phyloP scores from a whole-genome alignment of 345 rosid species.

The Eucalyptus fibrosa region DNA sequence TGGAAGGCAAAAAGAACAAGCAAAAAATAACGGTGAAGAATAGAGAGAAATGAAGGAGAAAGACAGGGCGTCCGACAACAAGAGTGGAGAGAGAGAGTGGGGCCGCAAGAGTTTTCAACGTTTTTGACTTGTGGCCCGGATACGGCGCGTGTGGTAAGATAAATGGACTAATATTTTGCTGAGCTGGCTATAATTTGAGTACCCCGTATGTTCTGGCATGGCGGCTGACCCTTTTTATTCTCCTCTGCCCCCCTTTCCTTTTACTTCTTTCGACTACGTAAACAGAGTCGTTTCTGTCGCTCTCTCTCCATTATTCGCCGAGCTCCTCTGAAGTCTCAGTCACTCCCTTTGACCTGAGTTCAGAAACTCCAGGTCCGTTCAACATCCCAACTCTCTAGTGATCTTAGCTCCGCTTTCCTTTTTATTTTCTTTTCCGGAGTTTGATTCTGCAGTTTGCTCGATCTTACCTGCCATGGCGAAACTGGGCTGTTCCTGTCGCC shows the following conservation, averaged over 20 bases:
- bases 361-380: not conserved
- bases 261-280: not conserved
- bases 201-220: no score
- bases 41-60: no score
- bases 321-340: not conserved
- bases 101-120: no score
- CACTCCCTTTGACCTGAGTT: not conserved
- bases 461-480: not conserved
- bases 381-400: not conserved
- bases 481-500: not conserved
- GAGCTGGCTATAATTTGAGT: not conserved
- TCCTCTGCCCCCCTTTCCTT: not conserved
- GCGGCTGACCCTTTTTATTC: no score
- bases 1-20: no score
- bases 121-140: no score
- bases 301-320: not conserved
- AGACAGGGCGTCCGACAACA: no score
- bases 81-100: no score
- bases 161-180: no score
- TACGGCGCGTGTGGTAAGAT: no score
- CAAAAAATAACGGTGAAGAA: no score
- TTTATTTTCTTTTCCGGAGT: not conserved
- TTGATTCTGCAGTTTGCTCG: not conserved
- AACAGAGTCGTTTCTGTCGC: not conserved
- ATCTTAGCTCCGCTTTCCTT: not conserved